Base-by-base conservation (phyloP, 2,329 filamentous ascomycete genomes). In the Pezicula neosporulosa region DNA sequence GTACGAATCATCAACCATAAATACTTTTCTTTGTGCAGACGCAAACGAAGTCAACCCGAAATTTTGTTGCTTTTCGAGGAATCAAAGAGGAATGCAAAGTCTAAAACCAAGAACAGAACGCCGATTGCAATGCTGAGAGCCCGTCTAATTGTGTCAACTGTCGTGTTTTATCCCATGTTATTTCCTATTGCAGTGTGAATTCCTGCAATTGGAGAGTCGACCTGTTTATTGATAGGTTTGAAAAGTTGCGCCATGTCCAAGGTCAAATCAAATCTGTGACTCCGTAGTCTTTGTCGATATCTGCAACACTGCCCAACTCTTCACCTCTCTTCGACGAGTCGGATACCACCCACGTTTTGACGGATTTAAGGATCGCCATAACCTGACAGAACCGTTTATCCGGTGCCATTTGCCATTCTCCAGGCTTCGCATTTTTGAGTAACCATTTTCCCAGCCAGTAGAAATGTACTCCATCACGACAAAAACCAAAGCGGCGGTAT, bases 171-270 rank as follows among this genome's bases (percentile, higher is more conserved):
- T 44, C 42, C 42, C 42, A 44, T 44, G 42, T 33, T 44, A 27
- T 44, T 44, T 28, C 42, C 27, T 15, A 44, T 44, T 12, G 42
- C 21, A 44, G 42, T 44, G 13, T 44, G 42, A 27, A 44, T 13
- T 44, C 42, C 42, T 16, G 42, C 42, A 51, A 58, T 60, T n/a
- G 63, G 61, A 48, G 62, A 70, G 66, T 72, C 57, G 72, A 68
- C 55, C 66, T 68, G 61, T 46, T 55, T 73, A 69, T 61, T 80
- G 64, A 75, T 73, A 15, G 85, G 85, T 62, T 77, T 82, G 67
- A 90, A 89, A 47, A 90, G 74, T 60, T 83, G 76, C 63, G 82
- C 82, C 85, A 89, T 87, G 68, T 89, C 81, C 54, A 89, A 73
- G 7, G 82, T 87, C 59, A 87, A 73, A 64, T 87, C 59, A 87